These are phyloP conservation scores for Ogataea methylovora DNA, from an alignment of 805 yeast genomes.

Conservation along the genomic window DNA sequence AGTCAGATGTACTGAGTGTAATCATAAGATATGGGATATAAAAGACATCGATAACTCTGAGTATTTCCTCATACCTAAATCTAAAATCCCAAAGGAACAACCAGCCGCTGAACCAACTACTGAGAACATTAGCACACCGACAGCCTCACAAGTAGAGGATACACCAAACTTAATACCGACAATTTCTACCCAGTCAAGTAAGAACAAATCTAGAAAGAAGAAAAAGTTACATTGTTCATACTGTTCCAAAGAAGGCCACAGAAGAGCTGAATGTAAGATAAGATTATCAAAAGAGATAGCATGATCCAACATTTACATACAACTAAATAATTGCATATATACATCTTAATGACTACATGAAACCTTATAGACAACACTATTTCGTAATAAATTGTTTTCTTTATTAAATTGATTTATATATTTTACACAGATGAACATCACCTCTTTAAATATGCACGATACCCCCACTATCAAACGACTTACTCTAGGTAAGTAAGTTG, in stretches of 20 bases:
- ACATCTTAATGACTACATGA: neutral
- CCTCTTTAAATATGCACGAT: too few relatives aligned
- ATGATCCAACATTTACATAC: too few relatives aligned
- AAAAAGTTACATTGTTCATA: slow-evolving; percentile 26
- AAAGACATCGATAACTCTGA: slow-evolving; percentile 5
- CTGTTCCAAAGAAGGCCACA: slow-evolving; percentile 26
- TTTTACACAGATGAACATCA: neutral
- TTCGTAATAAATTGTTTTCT: neutral
- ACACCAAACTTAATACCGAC: neutral
- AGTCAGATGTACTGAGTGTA: slow-evolving; percentile 9
- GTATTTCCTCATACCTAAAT: slow-evolving; percentile 17
- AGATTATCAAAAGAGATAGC: slow-evolving; percentile 8
- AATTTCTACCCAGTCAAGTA: neutral
- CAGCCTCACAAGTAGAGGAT: too few relatives aligned
- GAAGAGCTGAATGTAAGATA: slow-evolving; percentile 26
- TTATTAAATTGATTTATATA: neutral
- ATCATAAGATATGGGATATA: slow-evolving; percentile 5
- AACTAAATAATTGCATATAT: neutral
- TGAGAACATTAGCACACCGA: too few relatives aligned
- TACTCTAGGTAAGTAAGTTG: neutral
- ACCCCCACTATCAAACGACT: too few relatives aligned
- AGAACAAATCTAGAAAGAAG: slow-evolving; percentile 1
- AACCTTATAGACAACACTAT: neutral
- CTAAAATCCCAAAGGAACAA: neutral
- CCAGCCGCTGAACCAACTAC: neutral